Conservation (phyloP, 1,284 basidiomycete species). For the Tranzscheliella williamsii region DNA sequence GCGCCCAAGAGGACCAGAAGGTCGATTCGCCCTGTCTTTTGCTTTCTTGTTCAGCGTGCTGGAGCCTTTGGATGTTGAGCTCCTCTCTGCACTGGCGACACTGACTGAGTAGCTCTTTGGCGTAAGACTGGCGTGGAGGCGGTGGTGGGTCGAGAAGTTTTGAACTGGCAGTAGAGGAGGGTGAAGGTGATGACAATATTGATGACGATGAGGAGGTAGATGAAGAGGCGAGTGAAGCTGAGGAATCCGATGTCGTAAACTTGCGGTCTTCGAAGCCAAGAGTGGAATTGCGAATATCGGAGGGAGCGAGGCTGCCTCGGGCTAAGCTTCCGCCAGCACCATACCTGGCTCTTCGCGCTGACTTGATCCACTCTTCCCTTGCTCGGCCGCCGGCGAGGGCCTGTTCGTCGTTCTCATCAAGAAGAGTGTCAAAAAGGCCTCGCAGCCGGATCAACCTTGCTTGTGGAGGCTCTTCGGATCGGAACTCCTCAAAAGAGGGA, state of each 20-base stretch:
- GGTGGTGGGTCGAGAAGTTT: conserved; percentile 32
- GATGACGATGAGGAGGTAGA: conserved; percentile 1
- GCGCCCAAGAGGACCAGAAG: conserved; percentile 16
- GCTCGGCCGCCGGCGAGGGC: conserved; percentile 57
- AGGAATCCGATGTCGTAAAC: too few species aligned
- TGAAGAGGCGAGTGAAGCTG: not conserved
- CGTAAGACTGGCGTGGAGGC: conserved; percentile 52
- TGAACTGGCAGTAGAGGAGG: conserved; percentile 6
- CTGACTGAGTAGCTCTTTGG: conserved; percentile 56
- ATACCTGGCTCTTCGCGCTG: conserved; percentile 54
- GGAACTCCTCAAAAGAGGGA: conserved; percentile 53
- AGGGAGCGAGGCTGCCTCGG: conserved; percentile 45
- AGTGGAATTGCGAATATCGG: conserved; percentile 37
- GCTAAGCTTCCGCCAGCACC: conserved; percentile 55
- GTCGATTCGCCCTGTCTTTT: conserved; percentile 3
- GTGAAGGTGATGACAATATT: conserved; percentile 8
- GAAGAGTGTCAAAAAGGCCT: conserved; percentile 56
- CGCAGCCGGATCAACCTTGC: conserved; percentile 56
- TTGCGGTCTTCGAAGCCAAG: conserved; percentile 36
- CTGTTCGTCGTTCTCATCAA: conserved; percentile 53
- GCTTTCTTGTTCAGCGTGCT: conserved; percentile 9
- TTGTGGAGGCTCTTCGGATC: conserved; percentile 58
- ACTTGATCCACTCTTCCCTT: conserved; percentile 56
- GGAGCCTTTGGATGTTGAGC: conserved; percentile 37
- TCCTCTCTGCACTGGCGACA: conserved; percentile 53